Evolutionary conservation across 305 asterid genomes (phyloP).

Genomic region (Lippia alba): DNA sequence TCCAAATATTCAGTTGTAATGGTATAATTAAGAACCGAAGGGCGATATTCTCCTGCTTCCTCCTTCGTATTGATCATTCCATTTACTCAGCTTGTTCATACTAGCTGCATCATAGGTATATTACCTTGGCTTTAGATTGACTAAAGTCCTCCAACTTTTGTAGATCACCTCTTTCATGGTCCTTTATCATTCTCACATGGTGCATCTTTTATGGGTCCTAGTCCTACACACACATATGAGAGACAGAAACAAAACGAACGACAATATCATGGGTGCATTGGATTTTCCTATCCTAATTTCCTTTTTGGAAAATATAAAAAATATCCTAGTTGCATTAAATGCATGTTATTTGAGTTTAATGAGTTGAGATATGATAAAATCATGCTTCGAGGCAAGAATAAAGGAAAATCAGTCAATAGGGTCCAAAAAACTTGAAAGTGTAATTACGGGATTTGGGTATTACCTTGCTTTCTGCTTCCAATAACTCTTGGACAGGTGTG

Average conservation of each 20-base stretch:
- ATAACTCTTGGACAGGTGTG: slow-evolving; percentile 92
- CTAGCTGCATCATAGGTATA: too few species aligned
- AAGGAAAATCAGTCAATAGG: slow-evolving; percentile 7
- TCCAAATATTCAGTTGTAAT: too few species aligned
- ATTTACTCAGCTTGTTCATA: too few species aligned
- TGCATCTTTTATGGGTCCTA: slow-evolving; percentile 14
- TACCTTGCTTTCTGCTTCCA: slow-evolving; percentile 80
- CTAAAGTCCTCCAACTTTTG: background rate
- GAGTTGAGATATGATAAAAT: slow-evolving; percentile 12
- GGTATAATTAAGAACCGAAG: too few species aligned
- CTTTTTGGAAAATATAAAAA: slow-evolving; percentile 20
- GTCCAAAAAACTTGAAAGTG: slow-evolving; percentile 11
- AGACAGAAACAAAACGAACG: background rate
- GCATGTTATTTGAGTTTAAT: slow-evolving; percentile 7
- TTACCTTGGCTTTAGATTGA: too few species aligned
- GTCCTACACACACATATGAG: background rate
- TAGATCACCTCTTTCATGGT: background rate
- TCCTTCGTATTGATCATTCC: too few species aligned
- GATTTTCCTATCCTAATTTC: slow-evolving; percentile 13
- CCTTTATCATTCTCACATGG: background rate
- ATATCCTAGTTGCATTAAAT: background rate
- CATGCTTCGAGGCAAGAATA: slow-evolving; percentile 20
- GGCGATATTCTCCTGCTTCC: too few species aligned
- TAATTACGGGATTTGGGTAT: slow-evolving; percentile 18
- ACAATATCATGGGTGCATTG: background rate